Evolutionary conservation across 768 basidiomycete species (phyloP).

Genomic region (Suillus sp.): DNA sequence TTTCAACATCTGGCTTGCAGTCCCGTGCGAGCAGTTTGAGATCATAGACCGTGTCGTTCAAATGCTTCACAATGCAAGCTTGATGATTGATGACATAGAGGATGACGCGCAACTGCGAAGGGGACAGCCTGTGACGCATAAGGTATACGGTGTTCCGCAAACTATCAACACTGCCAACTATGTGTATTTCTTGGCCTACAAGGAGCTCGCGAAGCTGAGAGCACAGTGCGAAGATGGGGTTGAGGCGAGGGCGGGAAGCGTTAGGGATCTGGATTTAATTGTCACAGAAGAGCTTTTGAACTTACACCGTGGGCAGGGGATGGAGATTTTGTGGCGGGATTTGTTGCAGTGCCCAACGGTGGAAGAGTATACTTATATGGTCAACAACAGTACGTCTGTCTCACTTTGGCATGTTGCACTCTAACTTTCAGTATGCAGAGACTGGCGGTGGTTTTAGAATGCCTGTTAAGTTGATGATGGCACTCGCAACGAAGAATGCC

Average conservation of each 20-base stretch:
- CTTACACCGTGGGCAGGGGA: slow-evolving; percentile 93
- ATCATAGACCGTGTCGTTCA: slow-evolving; percentile 81
- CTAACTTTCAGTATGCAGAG: slow-evolving; percentile 50
- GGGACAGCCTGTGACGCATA: slow-evolving; percentile 87
- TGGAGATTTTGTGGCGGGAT: slow-evolving; percentile 95
- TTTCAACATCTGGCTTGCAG: slow-evolving; percentile 90
- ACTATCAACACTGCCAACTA: slow-evolving; percentile 98
- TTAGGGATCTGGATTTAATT: slow-evolving; percentile 64
- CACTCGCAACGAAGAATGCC: slow-evolving; percentile 64
- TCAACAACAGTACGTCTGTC: slow-evolving; percentile 75
- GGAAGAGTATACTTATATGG: slow-evolving; percentile 94
- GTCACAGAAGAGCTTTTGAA: slow-evolving; percentile 63
- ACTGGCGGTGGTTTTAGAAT: slow-evolving; percentile 93
- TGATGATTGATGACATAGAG: slow-evolving; percentile 96
- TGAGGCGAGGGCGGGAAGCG: slow-evolving; percentile 49
- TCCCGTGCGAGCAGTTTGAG: slow-evolving; percentile 68
- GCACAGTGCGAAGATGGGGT: neutral
- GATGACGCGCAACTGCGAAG: slow-evolving; percentile 86
- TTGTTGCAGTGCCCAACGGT: slow-evolving; percentile 89
- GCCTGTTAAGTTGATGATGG: slow-evolving; percentile 97
- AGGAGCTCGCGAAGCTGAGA: slow-evolving; percentile 56
- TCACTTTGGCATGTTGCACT: slow-evolving; percentile 25
- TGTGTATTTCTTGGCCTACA: slow-evolving; percentile 91
- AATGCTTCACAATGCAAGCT: slow-evolving; percentile 93
- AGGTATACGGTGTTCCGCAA: slow-evolving; percentile 95